A percentile compares a stretch with the other conserved stretches of the same genome.
Evolutionary conservation across 2,329 filamentous ascomycete species (phyloP).

Genomic region (Colletotrichum shisoi): DNA sequence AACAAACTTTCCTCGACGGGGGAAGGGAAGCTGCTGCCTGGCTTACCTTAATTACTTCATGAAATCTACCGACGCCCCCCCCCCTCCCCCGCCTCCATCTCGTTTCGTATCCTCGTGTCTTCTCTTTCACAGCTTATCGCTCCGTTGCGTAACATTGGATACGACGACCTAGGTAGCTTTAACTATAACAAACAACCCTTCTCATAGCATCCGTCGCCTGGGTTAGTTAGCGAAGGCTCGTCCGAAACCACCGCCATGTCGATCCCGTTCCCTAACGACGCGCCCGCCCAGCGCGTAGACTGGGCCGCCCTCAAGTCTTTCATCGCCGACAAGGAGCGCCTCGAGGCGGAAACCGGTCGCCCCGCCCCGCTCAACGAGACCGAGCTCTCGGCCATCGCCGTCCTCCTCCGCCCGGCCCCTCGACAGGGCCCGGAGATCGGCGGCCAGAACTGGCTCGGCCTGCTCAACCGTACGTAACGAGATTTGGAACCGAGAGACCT

Average conservation of each 20-base stretch:
- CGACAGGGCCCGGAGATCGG: conserved; percentile 43
- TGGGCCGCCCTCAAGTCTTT: conserved; percentile 52
- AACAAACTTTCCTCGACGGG: not conserved
- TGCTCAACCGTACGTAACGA: conserved; percentile 48
- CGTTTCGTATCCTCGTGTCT: too few relatives aligned
- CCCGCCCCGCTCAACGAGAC: conserved; percentile 51
- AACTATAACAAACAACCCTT: too few relatives aligned
- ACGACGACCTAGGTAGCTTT: too few relatives aligned
- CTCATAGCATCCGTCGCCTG: not conserved
- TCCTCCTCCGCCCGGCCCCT: conserved; percentile 47
- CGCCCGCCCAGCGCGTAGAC: conserved; percentile 39
- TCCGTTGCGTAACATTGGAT: not conserved
- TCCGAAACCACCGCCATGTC: conserved; percentile 1
- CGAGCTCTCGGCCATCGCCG: conserved; percentile 53
- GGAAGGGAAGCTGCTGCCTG: too few relatives aligned
- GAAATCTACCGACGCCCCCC: too few relatives aligned
- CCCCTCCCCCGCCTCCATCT: not conserved
- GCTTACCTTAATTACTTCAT: too few relatives aligned
- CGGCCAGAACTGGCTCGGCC: conserved; percentile 52
- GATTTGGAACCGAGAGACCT: too few relatives aligned
- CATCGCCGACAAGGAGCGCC: conserved; percentile 52
- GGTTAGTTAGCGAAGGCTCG: not conserved
- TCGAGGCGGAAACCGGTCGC: conserved; percentile 44
- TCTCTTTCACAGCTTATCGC: not conserved
- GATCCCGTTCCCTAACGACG: not conserved